These are phyloP conservation scores for Ligustrum vulgare DNA, from an alignment of 257 asterid genomes.

Conservation along the genomic window DNA sequence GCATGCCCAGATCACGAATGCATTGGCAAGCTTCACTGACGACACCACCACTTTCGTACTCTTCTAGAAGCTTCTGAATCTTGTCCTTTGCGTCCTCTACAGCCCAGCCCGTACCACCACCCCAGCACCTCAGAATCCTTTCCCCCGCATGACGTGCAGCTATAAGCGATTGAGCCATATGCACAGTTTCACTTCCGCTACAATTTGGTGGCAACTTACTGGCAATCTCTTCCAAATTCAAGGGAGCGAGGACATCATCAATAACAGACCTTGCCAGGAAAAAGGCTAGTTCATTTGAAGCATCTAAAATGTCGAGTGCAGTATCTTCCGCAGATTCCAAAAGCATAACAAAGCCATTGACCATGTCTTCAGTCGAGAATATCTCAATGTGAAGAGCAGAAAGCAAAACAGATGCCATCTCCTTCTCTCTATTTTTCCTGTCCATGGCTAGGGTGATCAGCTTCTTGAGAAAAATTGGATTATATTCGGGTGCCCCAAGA, in stretches of 20 bases:
- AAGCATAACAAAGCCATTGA: conserved; percentile 79
- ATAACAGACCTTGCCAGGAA: conserved; percentile 89
- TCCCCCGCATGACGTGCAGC: conserved; percentile 99
- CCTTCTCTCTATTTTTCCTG: conserved; percentile 89
- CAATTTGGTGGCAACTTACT: conserved; percentile 59
- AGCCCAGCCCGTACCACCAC: conserved; percentile 99
- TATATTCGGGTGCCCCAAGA: conserved; percentile 62
- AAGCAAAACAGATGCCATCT: conserved; percentile 92
- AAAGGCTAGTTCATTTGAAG: conserved; percentile 85
- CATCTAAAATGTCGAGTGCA: conserved; percentile 87
- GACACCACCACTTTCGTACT: conserved; percentile 91
- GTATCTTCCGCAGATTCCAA: conserved; percentile 95
- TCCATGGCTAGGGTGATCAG: conserved; percentile 91
- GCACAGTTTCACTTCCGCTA: conserved; percentile 76
- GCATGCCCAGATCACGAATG: conserved; percentile 89
- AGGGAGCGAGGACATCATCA: conserved; percentile 89
- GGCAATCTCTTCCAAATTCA: conserved; percentile 78
- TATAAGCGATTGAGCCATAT: conserved; percentile 70
- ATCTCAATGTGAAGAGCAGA: conserved; percentile 89
- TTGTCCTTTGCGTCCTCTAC: conserved; percentile 99
- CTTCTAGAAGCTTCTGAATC: conserved; percentile 92
- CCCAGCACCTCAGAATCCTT: conserved; percentile 99
- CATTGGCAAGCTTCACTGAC: conserved; percentile 94
- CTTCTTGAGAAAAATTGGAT: conserved; percentile 82
- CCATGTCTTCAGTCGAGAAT: conserved; percentile 83